These are phyloP conservation scores for Clonostachys byssicola DNA, from an alignment of 2,329 filamentous ascomycete species.

Conservation along the genomic window DNA sequence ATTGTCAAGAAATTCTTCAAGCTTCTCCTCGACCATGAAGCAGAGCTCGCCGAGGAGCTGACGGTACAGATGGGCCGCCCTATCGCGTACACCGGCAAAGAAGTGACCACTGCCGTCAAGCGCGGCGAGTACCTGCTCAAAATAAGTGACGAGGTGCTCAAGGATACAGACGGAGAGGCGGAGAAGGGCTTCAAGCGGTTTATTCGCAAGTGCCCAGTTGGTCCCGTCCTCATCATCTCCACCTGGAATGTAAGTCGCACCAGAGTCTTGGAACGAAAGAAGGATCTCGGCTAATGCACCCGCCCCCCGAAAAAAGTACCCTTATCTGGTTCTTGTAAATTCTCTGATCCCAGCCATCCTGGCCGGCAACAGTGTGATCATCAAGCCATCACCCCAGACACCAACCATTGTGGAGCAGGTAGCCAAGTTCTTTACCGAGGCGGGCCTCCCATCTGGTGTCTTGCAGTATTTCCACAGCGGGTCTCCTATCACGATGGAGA, in stretches of 20 bases:
- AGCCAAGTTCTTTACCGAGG: conserved; percentile 69
- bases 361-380: conserved; percentile 83
- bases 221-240: conserved; percentile 85
- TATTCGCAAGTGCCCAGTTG: conserved; percentile 83
- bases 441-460: conserved; percentile 78
- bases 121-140: conserved; percentile 82
- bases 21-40: conserved; percentile 64
- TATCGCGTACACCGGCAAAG: conserved; percentile 79
- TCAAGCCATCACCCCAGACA: conserved; percentile 94
- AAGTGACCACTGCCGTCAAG: conserved; percentile 81
- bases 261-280: background rate
- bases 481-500: conserved; percentile 70
- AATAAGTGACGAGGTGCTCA: conserved; percentile 73
- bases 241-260: conserved; percentile 80
- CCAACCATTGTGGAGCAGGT: conserved; percentile 88
- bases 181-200: conserved; percentile 89
- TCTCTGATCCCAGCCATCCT: conserved; percentile 88
- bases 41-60: conserved; percentile 78
- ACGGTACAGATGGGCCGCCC: conserved; percentile 95
- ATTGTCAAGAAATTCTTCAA: conserved; percentile 79
- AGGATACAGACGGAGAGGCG: conserved; percentile 75
- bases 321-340: conserved; percentile 90
- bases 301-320: conserved; percentile 58
- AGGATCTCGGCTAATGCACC: conserved; percentile 1
- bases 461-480: conserved; percentile 92